Evolutionary conservation across 192 early-diverging fungal species (phyloP), one percentile per base, ranked within the genome.

Genomic region (Rhizophagus clarus): DNA sequence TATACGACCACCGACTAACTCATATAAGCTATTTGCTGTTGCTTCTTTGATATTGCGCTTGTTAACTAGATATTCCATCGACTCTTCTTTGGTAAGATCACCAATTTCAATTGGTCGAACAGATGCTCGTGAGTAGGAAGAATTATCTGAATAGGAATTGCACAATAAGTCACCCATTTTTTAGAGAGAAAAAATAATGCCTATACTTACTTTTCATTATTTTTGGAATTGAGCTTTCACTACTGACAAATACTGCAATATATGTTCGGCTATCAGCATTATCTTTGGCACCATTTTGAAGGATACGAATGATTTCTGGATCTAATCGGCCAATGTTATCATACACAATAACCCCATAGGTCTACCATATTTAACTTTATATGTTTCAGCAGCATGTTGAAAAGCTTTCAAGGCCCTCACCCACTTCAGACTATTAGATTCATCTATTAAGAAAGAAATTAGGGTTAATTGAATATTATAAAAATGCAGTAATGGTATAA

Each of bases 241-340:
- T 79, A 7, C 15, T 72, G 26, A 79, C 78, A 70, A 79, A 79
- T 3, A 79, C 68, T 8, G 34, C 78, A 49, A 79, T 26, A 71
- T 79, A 79, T 11, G 22, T 72, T 72, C 45, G 17, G 14, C 17
- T 42, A 72, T 79, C 78, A 29, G 78, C 78, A 70, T 42, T 34
- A 31, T 37, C 29, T 20, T 79, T 79, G 6, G 78, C 78, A 20
- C 72, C 45, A 29, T 79, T 68, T 68, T 79, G 78, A 56, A 79
- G 78, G 5, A 79, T 70, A 1, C 47, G 47, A 22, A 79, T 32
- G 8, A 74, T 24, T 74, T 61, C 15, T 60, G 73, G 34, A 56
- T 74, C 24, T 31, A 37, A 37, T 37, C 34, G 34, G 34, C 34
- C 5, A 37, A 37, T 5, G 34, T 37, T 37, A 37, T 37, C 34